phyloP scores from a whole-genome alignment of 2,329 filamentous ascomycete genomes.

The Fusarium devonianum region DNA sequence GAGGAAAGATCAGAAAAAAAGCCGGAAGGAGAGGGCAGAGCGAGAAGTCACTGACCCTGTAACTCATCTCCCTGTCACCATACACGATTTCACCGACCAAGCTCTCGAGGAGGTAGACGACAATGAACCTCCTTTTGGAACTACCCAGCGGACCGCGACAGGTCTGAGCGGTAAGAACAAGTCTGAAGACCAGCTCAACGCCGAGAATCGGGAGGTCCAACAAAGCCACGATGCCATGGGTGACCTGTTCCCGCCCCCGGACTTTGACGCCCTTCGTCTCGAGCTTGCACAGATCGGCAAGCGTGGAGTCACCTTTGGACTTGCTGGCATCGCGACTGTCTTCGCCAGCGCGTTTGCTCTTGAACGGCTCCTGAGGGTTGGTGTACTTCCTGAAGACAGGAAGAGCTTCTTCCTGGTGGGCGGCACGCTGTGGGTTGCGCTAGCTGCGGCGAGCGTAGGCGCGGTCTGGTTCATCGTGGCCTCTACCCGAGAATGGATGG shows the following conservation, averaged over 20 bases:
- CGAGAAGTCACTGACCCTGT: constrained; percentile 75
- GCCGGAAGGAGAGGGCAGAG: constrained; percentile 54
- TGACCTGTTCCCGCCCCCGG: constrained; percentile 56
- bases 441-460: constrained; percentile 40
- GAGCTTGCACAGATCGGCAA: constrained; percentile 45
- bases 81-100: constrained; percentile 72
- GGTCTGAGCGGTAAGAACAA: constrained; percentile 50
- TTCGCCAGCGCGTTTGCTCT: constrained; percentile 39
- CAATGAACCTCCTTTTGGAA: constrained; percentile 46
- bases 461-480: constrained; percentile 49
- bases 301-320: constrained; percentile 47
- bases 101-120: constrained; percentile 55
- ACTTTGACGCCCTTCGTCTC: constrained; percentile 53
- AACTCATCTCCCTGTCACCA: constrained; percentile 72
- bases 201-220: constrained; percentile 48
- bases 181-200: constrained; percentile 47
- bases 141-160: constrained; percentile 48
- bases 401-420: constrained; percentile 29
- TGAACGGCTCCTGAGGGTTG: constrained; percentile 31
- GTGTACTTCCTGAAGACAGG: constrained; percentile 10
- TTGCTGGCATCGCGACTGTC: constrained; percentile 47
- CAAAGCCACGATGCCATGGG: constrained; percentile 51
- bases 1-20: constrained; percentile 57
- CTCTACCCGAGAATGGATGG: constrained; percentile 65
- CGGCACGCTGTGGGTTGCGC: constrained; percentile 35